Base-by-base conservation (phyloP, 73 alveolate genomes). In the Paramecium primaurelia region DNA sequence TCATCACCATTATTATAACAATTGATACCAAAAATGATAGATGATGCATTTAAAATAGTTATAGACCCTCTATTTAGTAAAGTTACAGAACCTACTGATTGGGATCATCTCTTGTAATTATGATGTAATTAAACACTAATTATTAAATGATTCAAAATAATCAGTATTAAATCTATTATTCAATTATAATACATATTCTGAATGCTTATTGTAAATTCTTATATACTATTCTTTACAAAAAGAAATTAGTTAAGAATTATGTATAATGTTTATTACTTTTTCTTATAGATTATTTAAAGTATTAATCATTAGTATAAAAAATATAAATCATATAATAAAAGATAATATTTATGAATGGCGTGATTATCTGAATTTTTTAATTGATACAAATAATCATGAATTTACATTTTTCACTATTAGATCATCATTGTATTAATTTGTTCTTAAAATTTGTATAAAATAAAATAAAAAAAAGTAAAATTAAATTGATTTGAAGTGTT, bases 1-100 rank as follows among this genome's bases (percentile, higher is more conserved):
- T 91, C 98, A 34, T 93, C 98, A 0, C 93, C 96, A 58, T 88
- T 97, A 47, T 92, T 97, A 54, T 93, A 96, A 84, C 47, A 80
- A 85, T 89, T 96, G n/a, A 88, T 97, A 16, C 99, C 99, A 20
- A 93, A 98, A 60, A 94, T 97, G 51, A 30, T 89, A 26, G 25
- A 89, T 92, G 96, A 93, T 80, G 95, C 95, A 8, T 69, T 93
- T 32, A 30, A 34, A 71, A 28, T 93, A 30, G 86, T 93, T 14
- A 60, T 93, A 10, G 96, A 93, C 60, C 58, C 59, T 6, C 20
- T 80, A 80, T 9, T 80, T 22, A 80, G 8, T 28, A 80, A 80
- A 80, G 22, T 25, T 12, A 1, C 3, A 10, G 47, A 20, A 49
- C 49, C 49, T 25, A 42, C 47, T 10, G 71, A 14, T 20, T 80